Evolutionary conservation across 306 rosid species (phyloP), one percentile per base, ranked within the genome.

Genomic region (Prosopis cineraria): DNA sequence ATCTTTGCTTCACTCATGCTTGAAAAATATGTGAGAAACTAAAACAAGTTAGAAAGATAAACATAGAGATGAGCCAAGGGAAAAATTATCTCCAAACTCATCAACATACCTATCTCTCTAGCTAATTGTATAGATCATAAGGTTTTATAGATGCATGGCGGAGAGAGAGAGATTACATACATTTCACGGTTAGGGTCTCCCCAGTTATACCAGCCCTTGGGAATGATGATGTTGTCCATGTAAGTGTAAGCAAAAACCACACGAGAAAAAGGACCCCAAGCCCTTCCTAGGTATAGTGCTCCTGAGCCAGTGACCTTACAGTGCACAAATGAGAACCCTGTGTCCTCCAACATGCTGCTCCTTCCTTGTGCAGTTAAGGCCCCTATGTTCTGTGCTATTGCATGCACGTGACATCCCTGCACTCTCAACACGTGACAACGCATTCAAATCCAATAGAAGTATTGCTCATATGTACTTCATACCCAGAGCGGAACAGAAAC

Each of bases 291-390:
- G 83, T 84, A 88, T 14, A 88, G 87, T 80, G 89, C 91, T 10
- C 91, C 91, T 68, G 89, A 88, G 0, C 91, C 91, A 78, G 91
- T 88, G 89, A 88, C 91, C 81, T 85, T 88, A 68, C 91, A 88
- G 82, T 85, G 81, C 12, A 88, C 89, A 81, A 88, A 88, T 19
- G 91, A 88, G 85, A 88, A 88, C 14, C 91, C 91, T 81, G 91
- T 88, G 83, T 88, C 87, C 62, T 88, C 83, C 67, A 85, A 77
- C 30, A 88, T 7, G 66, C 91, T 88, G 40, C 50, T 53, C 55
- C 91, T 88, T 68, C 85, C 85, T 70, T 88, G 91, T 0, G 91
- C 91, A 83, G 91, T 88, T 67, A 88, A 20, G 22, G 91, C 89
- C 69, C 91, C 91, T 72, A 36, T 17, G 43, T 72, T 50, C 25